Base-by-base conservation (phyloP, 31 red algal species). In the Bonnemaisonia californica region DNA sequence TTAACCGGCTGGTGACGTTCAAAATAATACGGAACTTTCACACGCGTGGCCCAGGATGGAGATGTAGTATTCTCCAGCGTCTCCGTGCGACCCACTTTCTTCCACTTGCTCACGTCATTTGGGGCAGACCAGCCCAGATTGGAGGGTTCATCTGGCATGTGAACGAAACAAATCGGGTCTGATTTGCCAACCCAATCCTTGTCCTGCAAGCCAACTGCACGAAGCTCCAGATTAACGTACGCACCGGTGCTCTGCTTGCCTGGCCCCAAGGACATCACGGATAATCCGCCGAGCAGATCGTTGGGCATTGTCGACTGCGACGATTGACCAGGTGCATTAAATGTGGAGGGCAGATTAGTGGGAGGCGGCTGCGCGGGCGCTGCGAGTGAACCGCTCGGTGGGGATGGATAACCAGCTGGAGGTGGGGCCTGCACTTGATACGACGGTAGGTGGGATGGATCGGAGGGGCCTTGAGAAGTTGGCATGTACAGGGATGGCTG, bases 141-240 rank as follows among this genome's bases (percentile, higher is more conserved):
- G 19, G 32, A 2, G 7, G 3, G 23, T 23, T 57, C 62, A 32
- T 56, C 80, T 16, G 34, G 30, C 37, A 73, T 39, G 1, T 21
- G 41, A 3, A 84, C 45, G 4, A 45, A 28, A 23, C 70, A 74
- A 28, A 75, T 86, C 38, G 82, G 82, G 69, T 86, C 82, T 30
- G 55, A 64, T 21, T 42, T 47, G 39, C 69, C 70, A 33, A 86
- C 33, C 5, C 19, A 40, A 57, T 86, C 82, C 38, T 54, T 80
- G 62, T 86, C 70, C 55, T 58, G 71, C 69, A 93, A 71, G n/a
- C 90, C 90, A 16, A 58, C 57, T 2, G 76, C 90, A 21, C 62
- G 31, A 11, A 93, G 29, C 59, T 93, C 90, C 45, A 93, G 65
- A 2, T 41, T 32, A 13, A 90, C 55, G 66, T 81, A 60, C 19